Conservation (phyloP, 2,329 filamentous ascomycete species). For the Coleophoma crateriformis region DNA sequence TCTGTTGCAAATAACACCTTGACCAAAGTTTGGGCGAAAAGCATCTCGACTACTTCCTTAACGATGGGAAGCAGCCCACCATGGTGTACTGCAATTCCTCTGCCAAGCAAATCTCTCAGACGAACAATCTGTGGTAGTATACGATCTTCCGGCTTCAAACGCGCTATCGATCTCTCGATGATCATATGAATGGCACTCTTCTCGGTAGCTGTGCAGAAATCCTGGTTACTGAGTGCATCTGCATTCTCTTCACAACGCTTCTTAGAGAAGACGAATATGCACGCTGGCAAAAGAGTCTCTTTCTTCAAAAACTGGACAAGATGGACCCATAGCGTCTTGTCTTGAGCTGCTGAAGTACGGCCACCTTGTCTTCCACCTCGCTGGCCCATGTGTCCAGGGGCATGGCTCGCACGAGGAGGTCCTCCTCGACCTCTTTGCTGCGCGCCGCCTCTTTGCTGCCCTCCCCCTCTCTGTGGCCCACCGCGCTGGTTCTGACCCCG, state of each 20-base stretch:
- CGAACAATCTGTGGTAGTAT: slow-evolving; percentile 87
- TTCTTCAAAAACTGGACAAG: slow-evolving; percentile 88
- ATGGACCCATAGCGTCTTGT: slow-evolving; percentile 95
- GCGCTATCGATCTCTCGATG: slow-evolving; percentile 88
- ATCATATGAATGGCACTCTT: slow-evolving; percentile 98
- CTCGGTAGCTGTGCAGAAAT: slow-evolving; percentile 88
- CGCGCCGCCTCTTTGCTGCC: slow-evolving; percentile 38
- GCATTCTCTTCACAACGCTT: slow-evolving; percentile 97
- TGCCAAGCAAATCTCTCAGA: slow-evolving; percentile 74
- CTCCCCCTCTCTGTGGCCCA: slow-evolving; percentile 51
- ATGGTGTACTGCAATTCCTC: slow-evolving; percentile 94
- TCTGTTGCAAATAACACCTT: slow-evolving; percentile 98
- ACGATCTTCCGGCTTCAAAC: slow-evolving; percentile 85
- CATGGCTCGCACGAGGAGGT: slow-evolving; percentile 43
- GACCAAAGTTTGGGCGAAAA: slow-evolving; percentile 91
- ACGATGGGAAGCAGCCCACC: slow-evolving; percentile 92
- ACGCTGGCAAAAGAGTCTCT: slow-evolving; percentile 79
- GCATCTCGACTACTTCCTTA: slow-evolving; percentile 94
- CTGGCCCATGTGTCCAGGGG: slow-evolving; percentile 75
- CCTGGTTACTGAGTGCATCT: slow-evolving; percentile 88
- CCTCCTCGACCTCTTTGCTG: slow-evolving; percentile 47
- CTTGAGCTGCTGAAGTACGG: slow-evolving; percentile 83
- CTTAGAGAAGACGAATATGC: slow-evolving; percentile 98
- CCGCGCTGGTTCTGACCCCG: slow-evolving; percentile 44
- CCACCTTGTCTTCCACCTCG: slow-evolving; percentile 80